Base-by-base conservation (phyloP, 202 grass and related monocot species). In the Musa balbisiana region DNA sequence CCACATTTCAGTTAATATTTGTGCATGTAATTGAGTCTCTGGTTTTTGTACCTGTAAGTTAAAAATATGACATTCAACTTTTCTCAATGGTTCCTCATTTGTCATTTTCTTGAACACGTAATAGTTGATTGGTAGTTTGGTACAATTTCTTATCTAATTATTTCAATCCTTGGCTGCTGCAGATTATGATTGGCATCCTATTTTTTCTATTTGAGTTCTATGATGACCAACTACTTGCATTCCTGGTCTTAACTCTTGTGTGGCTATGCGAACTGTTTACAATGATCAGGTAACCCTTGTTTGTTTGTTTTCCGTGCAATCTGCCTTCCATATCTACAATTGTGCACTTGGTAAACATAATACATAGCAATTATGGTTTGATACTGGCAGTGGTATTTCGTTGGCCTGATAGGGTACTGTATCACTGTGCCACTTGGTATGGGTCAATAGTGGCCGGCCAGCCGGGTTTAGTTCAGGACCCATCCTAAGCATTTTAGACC, bases 191-290 rank as follows among this genome's bases (percentile, higher is more conserved):
- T 80, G 95, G 95, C 62, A 92, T 99, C 74, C 82, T 95, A 77
- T 99, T 99, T 83, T 99, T 99, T 78, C 89, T 99, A 64, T 95
- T 99, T 83, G 95, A 92, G 77, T 99, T 99, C 82, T 99, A 99
- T 2, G 87, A 99, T 89, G 95, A 99, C 79, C 95, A 99, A 76
- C 75, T 99, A 87, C 91, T 99, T 23, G 95, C 95, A 0, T 92
- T 99, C 76, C 85, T 99, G 80, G 91, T 99, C 65, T 82, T 99
- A 82, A 99, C 95, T 81, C 95, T 99, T 78, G 95, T 99, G 64
- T 99, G 95, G 95, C 85, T 99, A 78, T 99, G 95, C 78, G 95
- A 99, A 73, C 76, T 99, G 53, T 99, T 99, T 80, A 99, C 87
- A 1, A 99, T 99, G 95, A 99, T 99, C 65, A 99, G 95, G 95